Percentiles rank a stretch among this genome's conserved stretches.
Evolutionary conservation across 805 yeast genomes (phyloP).

Genomic region (Candida yuanshanica): DNA sequence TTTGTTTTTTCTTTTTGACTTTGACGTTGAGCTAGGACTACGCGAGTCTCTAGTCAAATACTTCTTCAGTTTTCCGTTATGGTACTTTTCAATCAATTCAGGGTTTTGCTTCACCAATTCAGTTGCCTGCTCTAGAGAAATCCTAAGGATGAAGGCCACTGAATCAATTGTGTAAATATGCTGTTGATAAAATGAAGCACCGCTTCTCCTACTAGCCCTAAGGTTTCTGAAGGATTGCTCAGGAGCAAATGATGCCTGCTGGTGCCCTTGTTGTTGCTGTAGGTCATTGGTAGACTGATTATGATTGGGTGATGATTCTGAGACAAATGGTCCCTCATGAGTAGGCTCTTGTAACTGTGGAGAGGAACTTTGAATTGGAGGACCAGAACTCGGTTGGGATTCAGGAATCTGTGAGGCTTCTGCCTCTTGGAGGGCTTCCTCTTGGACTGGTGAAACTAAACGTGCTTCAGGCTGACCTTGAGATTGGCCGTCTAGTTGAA

Average conservation of each 20-base stretch:
- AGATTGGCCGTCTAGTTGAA: no score
- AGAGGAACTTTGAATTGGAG: no score
- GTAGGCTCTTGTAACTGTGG: no score
- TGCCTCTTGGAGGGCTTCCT: no score
- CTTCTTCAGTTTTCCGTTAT: constrained; percentile 18
- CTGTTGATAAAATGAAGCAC: constrained; percentile 19
- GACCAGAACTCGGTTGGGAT: no score
- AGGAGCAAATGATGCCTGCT: neutral
- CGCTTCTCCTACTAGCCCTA: constrained; percentile 11
- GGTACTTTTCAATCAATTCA: constrained; percentile 24
- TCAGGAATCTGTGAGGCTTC: no score
- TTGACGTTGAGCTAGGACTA: neutral
- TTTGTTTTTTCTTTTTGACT: neutral
- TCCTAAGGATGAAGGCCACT: constrained; percentile 15
- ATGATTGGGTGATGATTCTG: no score
- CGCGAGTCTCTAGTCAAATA: constrained; percentile 5
- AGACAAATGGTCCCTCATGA: no score
- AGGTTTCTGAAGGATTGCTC: neutral
- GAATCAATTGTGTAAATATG: constrained; percentile 24
- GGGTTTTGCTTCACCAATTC: constrained; percentile 18
- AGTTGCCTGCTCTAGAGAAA: constrained; percentile 16
- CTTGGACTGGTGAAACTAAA: no score
- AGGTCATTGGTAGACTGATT: no score
- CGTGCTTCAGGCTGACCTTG: no score
- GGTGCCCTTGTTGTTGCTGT: no score